Evolutionary conservation across 108 stramenopile genomes (phyloP), one percentile per base, ranked within the genome.

Genomic region (Pseudonitzschia pungens): DNA sequence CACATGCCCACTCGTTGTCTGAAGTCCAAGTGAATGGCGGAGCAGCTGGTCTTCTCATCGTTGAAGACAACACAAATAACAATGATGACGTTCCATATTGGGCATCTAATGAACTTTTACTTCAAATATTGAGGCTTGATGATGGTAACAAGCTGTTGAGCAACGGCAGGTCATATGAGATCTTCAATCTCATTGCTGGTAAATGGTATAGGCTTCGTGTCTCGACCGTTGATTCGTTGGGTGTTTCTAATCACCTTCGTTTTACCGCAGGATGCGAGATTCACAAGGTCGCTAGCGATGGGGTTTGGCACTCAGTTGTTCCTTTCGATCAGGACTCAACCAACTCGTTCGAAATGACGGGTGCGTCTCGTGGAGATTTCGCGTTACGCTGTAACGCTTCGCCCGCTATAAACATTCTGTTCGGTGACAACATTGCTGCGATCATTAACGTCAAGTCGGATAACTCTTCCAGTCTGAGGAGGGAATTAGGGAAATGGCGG

Each of bases 1-100:
- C 82, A 7, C 82, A 83, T 72, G 42, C 31, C 10, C 78, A 79
- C 68, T 56, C 59, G 2, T 40, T 36, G 4, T 52, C 75, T 1
- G 51, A 70, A 27, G 16, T 54, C 27, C 78, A 79, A 58, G 71
- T 79, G 18, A 56, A 29, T 42, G 78, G 75, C 10, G 82, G 82
- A 2, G 82, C 82, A 59, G 68, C 62, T 52, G 82, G 78, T 20
- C 43, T 83, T 53, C 55, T 83, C 32, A 54, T 83, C 27, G 71
- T 83, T 9, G 78, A 76, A n/a, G 68, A 69, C 33, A 53, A 53
- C 28, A 12, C 24, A 36, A 51, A 41, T 40, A 48, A 58, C 14
- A 27, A 58, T 27, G 29, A 58, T 31, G 26, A 64, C 27, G 7
- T 72, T 72, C 56, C 50, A 69, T 15, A 44, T 1, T 58, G 41